Evolutionary conservation across 2,329 filamentous ascomycete species (phyloP).

Genomic region (Malbranchea zuffiana): DNA sequence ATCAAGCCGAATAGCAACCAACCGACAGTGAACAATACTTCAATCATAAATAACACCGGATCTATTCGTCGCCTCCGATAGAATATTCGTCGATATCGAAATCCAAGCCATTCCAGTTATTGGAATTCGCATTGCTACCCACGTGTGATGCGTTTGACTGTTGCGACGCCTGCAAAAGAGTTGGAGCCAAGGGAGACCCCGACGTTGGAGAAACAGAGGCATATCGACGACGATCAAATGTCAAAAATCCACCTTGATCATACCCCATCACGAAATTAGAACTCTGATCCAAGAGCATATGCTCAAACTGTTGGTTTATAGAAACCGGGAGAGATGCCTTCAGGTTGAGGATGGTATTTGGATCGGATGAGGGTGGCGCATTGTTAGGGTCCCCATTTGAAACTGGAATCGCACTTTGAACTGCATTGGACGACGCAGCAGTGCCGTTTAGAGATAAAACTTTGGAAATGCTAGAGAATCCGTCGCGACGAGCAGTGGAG

Average conservation of each 20-base stretch:
- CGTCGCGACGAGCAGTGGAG: slow-evolving; percentile 25
- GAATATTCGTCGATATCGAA: slow-evolving; percentile 14
- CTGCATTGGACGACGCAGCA: background rate
- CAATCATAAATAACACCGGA: too few species aligned
- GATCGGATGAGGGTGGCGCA: background rate
- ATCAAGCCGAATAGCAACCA: too few species aligned
- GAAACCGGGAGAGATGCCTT: slow-evolving; percentile 1
- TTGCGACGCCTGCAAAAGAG: background rate
- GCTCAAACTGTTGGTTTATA: slow-evolving; percentile 1
- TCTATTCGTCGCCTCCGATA: slow-evolving; percentile 3
- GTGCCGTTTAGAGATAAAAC: slow-evolving; percentile 1
- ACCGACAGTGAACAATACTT: too few species aligned
- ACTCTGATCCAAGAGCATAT: slow-evolving; percentile 6
- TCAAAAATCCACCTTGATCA: slow-evolving; percentile 7
- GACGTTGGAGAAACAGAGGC: background rate
- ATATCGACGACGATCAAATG: slow-evolving; percentile 7
- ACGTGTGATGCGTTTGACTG: too few species aligned
- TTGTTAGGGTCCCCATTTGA: background rate
- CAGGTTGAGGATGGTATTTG: slow-evolving; percentile 1
- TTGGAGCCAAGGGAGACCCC: background rate
- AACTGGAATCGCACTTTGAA: background rate
- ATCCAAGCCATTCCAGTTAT: slow-evolving; percentile 8
- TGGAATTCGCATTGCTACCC: background rate
- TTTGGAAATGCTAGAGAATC: slow-evolving; percentile 1
- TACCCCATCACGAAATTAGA: slow-evolving; percentile 10